Conservation (phyloP, 768 basidiomycete genomes). For the Phaffia tasmanica region DNA sequence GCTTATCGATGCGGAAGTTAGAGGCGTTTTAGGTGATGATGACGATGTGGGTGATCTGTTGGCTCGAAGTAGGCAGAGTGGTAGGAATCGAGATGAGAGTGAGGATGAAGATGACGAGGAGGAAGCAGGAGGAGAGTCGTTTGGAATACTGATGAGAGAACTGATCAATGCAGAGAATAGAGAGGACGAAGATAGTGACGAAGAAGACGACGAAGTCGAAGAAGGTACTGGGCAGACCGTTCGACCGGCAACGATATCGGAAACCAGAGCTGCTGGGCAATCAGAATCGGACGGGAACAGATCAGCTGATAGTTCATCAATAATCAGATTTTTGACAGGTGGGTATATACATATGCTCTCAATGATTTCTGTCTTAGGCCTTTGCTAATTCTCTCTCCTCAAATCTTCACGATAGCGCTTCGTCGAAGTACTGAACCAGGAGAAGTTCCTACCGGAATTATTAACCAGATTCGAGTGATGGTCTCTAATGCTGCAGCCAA, state of each 20-base stretch:
- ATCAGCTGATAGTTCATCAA: too few relatives aligned
- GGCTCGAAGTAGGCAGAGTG: conserved; percentile 3
- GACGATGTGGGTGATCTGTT: not conserved
- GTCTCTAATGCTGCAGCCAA: too few relatives aligned
- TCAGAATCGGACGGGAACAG: too few relatives aligned
- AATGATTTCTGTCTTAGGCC: too few relatives aligned
- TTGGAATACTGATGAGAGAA: conserved; percentile 6
- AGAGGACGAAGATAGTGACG: not conserved
- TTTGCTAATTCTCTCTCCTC: too few relatives aligned
- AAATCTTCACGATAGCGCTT: too few relatives aligned
- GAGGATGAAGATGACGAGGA: conserved; percentile 7
- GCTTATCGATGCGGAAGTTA: not conserved
- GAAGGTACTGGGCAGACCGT: not conserved
- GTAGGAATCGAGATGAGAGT: not conserved
- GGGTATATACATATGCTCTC: too few relatives aligned
- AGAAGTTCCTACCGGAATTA: too few relatives aligned
- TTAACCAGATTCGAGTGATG: too few relatives aligned
- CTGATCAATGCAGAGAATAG: not conserved
- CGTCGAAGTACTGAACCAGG: too few relatives aligned
- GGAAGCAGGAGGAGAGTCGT: not conserved
- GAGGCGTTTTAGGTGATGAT: conserved; percentile 5
- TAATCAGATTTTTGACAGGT: too few relatives aligned
- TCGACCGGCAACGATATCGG: not conserved
- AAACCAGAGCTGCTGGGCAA: conserved; percentile 1
- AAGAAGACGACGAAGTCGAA: conserved; percentile 1